A percentile compares a stretch with the other conserved stretches of the same genome.
phyloP scores from a whole-genome alignment of 306 rosid genomes.

The Sicyos edulis region DNA sequence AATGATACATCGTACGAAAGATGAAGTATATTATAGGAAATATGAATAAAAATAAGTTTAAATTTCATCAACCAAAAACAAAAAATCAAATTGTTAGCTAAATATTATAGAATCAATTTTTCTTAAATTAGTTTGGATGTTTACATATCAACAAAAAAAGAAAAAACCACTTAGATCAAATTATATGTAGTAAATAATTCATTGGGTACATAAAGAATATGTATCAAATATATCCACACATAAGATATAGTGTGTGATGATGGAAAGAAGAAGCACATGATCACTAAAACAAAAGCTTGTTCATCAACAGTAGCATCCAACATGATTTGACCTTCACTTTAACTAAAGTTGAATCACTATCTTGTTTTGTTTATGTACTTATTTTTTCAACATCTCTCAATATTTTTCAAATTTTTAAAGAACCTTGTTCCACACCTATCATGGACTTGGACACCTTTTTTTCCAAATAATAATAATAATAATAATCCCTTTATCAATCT shows the following conservation, averaged over 20 bases:
- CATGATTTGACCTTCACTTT: constrained; percentile 22
- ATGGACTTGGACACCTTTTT: constrained; percentile 8
- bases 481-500: neutral
- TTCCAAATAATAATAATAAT: neutral
- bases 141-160: too few species aligned
- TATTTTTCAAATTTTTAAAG: neutral
- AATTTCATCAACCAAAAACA: too few species aligned
- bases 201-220: neutral
- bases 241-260: neutral
- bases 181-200: neutral
- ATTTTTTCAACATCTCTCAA: neutral
- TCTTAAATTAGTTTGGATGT: too few species aligned
- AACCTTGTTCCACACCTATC: constrained; percentile 12
- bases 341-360: constrained; percentile 4
- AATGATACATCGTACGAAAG: too few species aligned
- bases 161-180: too few species aligned
- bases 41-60: too few species aligned
- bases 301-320: constrained; percentile 20
- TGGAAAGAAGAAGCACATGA: constrained; percentile 20
- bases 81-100: too few species aligned
- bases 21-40: too few species aligned
- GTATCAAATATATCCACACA: constrained; percentile 14
- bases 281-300: constrained; percentile 17
- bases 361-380: neutral
- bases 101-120: too few species aligned